Percentiles rank a stretch among this genome's conserved stretches.
These are phyloP conservation scores for Rhodotorula sp. DNA, from an alignment of 1,284 basidiomycete species.

Conservation along the genomic window DNA sequence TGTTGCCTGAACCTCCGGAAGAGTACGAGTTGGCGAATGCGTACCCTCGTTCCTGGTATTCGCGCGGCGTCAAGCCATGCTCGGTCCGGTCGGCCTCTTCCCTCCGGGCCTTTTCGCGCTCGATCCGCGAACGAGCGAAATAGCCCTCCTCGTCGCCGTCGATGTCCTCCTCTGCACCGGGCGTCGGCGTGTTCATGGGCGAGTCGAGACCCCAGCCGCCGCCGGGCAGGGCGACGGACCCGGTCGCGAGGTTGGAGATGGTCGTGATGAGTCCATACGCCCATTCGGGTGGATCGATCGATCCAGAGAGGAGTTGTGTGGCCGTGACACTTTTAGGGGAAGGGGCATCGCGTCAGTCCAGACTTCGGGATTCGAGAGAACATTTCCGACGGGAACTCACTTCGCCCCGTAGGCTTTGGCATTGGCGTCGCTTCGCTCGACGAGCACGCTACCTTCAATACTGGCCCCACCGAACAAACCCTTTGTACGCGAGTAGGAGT, in stretches of 20 bases:
- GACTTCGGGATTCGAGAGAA: background rate
- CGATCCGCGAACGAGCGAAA: background rate
- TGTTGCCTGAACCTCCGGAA: conserved; percentile 6
- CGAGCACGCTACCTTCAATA: conserved; percentile 88
- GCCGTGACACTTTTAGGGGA: conserved; percentile 64
- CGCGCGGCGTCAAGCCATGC: conserved; percentile 1
- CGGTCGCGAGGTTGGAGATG: conserved; percentile 56
- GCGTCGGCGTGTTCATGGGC: conserved; percentile 12
- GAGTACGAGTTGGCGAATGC: conserved; percentile 31
- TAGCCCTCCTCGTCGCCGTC: conserved; percentile 13
- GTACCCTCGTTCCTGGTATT: conserved; percentile 27
- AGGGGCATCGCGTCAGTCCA: background rate
- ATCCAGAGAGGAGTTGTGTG: conserved; percentile 75
- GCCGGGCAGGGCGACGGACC: conserved; percentile 45
- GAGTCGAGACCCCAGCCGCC: conserved; percentile 11
- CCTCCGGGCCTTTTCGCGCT: background rate
- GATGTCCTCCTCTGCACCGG: background rate
- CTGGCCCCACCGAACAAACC: conserved; percentile 81
- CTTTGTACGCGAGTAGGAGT: conserved; percentile 91
- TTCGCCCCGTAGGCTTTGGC: conserved; percentile 47
- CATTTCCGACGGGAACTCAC: background rate
- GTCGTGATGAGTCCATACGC: conserved; percentile 68
- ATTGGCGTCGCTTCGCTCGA: conserved; percentile 79
- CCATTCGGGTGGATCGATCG: conserved; percentile 72
- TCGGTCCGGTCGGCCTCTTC: conserved; percentile 5